These are phyloP conservation scores for Protomyces pachydermus DNA, from an alignment of 1,139 yeast genomes.

Conservation along the genomic window DNA sequence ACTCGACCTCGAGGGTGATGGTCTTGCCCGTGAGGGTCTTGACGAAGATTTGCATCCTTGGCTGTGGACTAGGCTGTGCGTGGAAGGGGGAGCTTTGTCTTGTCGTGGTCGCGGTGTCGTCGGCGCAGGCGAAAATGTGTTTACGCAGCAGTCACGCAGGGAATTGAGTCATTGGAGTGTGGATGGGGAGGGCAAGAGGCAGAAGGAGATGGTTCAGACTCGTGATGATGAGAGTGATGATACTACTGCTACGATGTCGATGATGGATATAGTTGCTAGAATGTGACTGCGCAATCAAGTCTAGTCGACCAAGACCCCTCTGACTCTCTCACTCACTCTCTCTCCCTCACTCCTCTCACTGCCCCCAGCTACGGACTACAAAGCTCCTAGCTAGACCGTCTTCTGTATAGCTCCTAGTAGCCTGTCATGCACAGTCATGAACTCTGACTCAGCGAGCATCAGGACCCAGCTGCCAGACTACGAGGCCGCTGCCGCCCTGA, in stretches of 20 bases:
- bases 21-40: constrained; percentile 86
- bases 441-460: not conserved
- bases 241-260: too few species aligned
- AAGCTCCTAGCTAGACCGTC: too few species aligned
- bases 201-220: too few species aligned
- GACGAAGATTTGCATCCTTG: constrained; percentile 48
- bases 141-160: not conserved
- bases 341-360: too few species aligned
- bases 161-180: too few species aligned
- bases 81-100: not conserved
- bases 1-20: constrained; percentile 90
- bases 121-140: not conserved
- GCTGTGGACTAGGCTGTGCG: not conserved
- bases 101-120: not conserved
- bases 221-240: too few species aligned
- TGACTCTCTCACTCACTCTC: too few species aligned
- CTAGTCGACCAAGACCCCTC: too few species aligned
- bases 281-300: too few species aligned
- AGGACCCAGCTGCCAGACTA: not conserved
- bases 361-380: too few species aligned
- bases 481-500: not conserved
- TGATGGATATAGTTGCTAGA: too few species aligned
- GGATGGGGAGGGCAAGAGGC: too few species aligned
- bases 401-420: not conserved
- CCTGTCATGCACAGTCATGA: not conserved